These are phyloP conservation scores for Tubosaeta sp. DNA, from an alignment of 768 basidiomycete genomes.

Conservation along the genomic window DNA sequence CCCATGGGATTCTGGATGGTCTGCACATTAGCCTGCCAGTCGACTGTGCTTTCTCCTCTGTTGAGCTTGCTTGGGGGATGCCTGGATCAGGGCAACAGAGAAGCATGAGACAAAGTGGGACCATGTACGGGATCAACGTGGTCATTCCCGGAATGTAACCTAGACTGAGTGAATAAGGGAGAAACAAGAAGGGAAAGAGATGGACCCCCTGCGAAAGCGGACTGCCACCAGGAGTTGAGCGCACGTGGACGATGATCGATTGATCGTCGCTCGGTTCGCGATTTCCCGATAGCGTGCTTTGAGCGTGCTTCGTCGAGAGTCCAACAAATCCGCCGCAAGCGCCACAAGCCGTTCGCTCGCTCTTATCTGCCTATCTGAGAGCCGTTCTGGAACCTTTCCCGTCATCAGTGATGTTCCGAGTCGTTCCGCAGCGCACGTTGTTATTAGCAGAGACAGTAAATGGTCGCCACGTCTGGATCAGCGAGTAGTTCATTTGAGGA, in stretches of 20 bases:
- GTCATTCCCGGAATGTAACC: slow-evolving; percentile 75
- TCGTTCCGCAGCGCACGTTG: slow-evolving; percentile 40
- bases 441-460: slow-evolving; percentile 49
- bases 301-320: slow-evolving; percentile 37
- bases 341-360: slow-evolving; percentile 32
- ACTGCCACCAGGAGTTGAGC: too few relatives aligned
- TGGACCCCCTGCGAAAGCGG: too few relatives aligned
- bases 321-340: slow-evolving; percentile 41
- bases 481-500: slow-evolving; percentile 42
- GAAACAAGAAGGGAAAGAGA: slow-evolving; percentile 8
- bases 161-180: slow-evolving; percentile 23
- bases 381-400: slow-evolving; percentile 27
- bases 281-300: slow-evolving; percentile 36
- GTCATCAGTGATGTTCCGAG: slow-evolving; percentile 38
- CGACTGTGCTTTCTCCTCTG: slow-evolving; percentile 62
- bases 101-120: slow-evolving; percentile 64
- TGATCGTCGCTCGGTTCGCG: slow-evolving; percentile 30
- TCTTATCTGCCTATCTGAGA: background rate
- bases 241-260: slow-evolving; percentile 45
- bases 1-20: slow-evolving; percentile 93
- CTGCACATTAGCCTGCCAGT: slow-evolving; percentile 86
- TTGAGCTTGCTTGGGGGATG: slow-evolving; percentile 33
- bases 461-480: slow-evolving; percentile 33
- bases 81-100: slow-evolving; percentile 49
- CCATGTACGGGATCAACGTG: slow-evolving; percentile 62